These are phyloP conservation scores for Podila minutissima DNA, from an alignment of 192 early-diverging fungal genomes.

Conservation along the genomic window DNA sequence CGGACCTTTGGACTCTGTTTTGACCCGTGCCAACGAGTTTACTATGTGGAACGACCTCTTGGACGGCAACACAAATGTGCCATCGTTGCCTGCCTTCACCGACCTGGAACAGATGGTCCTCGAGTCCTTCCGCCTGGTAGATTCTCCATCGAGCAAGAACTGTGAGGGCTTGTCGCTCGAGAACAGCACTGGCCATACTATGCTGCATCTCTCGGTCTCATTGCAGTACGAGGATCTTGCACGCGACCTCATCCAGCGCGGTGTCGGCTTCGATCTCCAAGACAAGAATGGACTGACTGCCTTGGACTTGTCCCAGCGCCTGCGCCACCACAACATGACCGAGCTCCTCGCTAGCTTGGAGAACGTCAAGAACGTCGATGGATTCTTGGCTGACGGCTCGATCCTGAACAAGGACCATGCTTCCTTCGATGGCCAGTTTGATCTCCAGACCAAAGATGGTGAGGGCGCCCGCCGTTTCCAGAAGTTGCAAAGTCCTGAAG, in stretches of 20 bases:
- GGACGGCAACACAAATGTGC: constrained; percentile 11
- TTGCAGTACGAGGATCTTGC: constrained; percentile 22
- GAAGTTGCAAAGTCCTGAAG: constrained; percentile 36
- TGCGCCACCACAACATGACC: constrained; percentile 24
- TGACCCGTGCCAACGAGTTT: constrained; percentile 44
- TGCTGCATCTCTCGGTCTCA: constrained; percentile 44
- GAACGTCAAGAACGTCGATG: background rate
- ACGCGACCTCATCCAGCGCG: constrained; percentile 29
- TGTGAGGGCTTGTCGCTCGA: constrained; percentile 25
- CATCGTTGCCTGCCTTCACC: constrained; percentile 16
- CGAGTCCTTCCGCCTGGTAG: constrained; percentile 24
- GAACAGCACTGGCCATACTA: constrained; percentile 42
- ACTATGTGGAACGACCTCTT: constrained; percentile 44
- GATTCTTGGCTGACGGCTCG: background rate
- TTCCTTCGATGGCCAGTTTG: constrained; percentile 15
- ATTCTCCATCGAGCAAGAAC: constrained; percentile 27
- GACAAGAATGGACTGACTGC: constrained; percentile 49
- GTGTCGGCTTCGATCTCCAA: constrained; percentile 14
- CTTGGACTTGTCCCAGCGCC: constrained; percentile 24
- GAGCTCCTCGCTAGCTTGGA: constrained; percentile 15
- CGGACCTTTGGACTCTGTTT: constrained; percentile 41
- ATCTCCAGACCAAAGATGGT: constrained; percentile 9
- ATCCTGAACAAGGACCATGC: background rate
- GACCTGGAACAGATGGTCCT: constrained; percentile 40
- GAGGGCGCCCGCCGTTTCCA: constrained; percentile 22